These are phyloP conservation scores for Boeremia lycopersici DNA, from an alignment of 2,329 filamentous ascomycete species.

Conservation along the genomic window DNA sequence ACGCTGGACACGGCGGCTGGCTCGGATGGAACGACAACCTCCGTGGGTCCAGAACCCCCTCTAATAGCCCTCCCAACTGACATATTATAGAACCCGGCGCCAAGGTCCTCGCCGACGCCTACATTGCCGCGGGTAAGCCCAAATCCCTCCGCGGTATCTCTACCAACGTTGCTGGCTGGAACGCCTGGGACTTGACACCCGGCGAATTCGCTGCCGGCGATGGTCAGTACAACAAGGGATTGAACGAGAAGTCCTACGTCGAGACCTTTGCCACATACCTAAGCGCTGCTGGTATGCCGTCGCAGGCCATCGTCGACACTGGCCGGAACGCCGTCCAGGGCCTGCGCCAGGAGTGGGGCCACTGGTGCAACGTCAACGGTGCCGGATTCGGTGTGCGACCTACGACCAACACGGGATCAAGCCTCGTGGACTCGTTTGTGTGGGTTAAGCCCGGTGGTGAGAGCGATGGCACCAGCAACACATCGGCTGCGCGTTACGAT, in stretches of 20 bases:
- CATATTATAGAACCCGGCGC: conserved; percentile 53
- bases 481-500: conserved; percentile 59
- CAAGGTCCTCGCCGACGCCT: conserved; percentile 56
- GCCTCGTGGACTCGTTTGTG: conserved; percentile 68
- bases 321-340: conserved; percentile 62
- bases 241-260: conserved; percentile 61
- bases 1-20: conserved; percentile 70
- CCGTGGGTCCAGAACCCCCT: conserved; percentile 23
- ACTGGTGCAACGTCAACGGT: conserved; percentile 70
- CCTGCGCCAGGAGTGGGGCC: conserved; percentile 61
- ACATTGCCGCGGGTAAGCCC: conserved; percentile 56
- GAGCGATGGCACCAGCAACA: conserved; percentile 55
- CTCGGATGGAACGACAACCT: conserved; percentile 69
- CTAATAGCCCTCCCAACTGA: conserved; percentile 9
- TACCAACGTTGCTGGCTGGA: conserved; percentile 67
- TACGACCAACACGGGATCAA: conserved; percentile 63
- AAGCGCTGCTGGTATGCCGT: conserved; percentile 54
- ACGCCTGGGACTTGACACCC: conserved; percentile 56
- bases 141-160: conserved; percentile 58
- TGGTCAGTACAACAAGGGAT: conserved; percentile 50
- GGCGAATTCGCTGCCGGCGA: conserved; percentile 46
- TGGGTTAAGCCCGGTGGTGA: conserved; percentile 73
- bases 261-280: conserved; percentile 59
- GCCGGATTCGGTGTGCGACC: conserved; percentile 69
- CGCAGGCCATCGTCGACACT: conserved; percentile 62